phyloP scores from a whole-genome alignment of 805 yeast species.

The Ascoidea tarda region DNA sequence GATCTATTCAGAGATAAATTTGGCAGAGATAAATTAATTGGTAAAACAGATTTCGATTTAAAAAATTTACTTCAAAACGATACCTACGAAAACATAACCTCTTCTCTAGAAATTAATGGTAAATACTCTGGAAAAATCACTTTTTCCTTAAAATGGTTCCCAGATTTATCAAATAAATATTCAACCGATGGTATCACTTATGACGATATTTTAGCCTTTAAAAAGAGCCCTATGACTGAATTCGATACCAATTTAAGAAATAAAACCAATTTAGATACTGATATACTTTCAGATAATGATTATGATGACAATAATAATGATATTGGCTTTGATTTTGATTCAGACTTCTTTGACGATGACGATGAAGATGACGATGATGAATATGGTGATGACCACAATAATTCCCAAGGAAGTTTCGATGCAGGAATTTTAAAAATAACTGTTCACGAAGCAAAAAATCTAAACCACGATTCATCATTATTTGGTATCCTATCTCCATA shows the following conservation, averaged over 20 bases:
- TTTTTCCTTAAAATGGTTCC: neutral
- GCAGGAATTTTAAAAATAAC: conserved; percentile 58
- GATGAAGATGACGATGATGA: neutral
- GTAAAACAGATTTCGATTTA: conserved; percentile 27
- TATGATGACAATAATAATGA: neutral
- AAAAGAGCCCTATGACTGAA: too few species aligned
- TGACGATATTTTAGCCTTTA: neutral
- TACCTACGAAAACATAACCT: conserved; percentile 22
- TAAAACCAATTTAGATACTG: too few species aligned
- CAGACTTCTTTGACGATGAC: neutral
- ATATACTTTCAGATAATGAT: neutral
- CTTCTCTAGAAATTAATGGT: conserved; percentile 6
- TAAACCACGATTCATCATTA: conserved; percentile 38
- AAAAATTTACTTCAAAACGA: conserved; percentile 38
- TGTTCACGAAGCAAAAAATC: conserved; percentile 42
- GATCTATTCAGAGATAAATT: conserved; percentile 3
- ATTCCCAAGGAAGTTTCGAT: conserved; percentile 31
- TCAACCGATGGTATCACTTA: neutral
- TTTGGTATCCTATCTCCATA: conserved; percentile 37
- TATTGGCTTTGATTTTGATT: neutral
- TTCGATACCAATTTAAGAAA: neutral
- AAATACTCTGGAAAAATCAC: conserved; percentile 18
- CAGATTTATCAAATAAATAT: neutral
- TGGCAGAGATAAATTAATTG: conserved; percentile 7
- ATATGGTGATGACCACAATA: neutral